Evolutionary conservation across 306 rosid species (phyloP), one percentile per base, ranked within the genome.

Genomic region (Castanopsis chinensis): DNA sequence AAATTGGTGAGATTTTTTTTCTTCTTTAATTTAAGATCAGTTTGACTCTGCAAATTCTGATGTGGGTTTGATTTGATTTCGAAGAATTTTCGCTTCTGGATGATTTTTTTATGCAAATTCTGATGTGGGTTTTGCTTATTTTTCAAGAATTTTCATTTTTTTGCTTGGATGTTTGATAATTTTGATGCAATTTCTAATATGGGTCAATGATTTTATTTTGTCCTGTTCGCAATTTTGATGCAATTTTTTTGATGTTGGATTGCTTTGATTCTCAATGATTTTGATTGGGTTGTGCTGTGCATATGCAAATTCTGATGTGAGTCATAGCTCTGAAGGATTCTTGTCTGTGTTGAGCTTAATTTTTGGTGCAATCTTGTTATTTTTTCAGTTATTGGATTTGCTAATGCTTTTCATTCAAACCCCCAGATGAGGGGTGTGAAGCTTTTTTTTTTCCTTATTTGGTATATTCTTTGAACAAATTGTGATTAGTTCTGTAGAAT

Each of bases 1-100:
- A 88, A 88, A 86, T 83, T 88, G 87, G 92, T 88, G 33, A 51
- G 89, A 2, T 1, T 74, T 73, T 77, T 41, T 67, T 78, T 57
- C 14, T 65, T 25, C 9, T 61, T 28, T 23, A 55, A 75, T 5
- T 56, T 49, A 13, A 30, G 63, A 14, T 63, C 41, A 20, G 71
- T 65, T 69, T 71, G 33, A 20, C 54, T 30, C 12, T 58, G 28
- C 25, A 12, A 75, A 25, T 9, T 45, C 15, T 37, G 51, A 49
- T 20, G 12, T 19, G 52, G 71, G 77, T 71, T 37, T 69, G 32
- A 49, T 28, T n/a, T 27, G 27, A 19, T 67, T 67, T 14, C 18
- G 27, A 67, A 67, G 49, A 65, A 17, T 17, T 65, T 32, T 65
- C 6, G 2, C 23, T 4, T 18, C 23, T 32, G 69, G 69, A 63